phyloP scores from a whole-genome alignment of 371 early-diverging fungal species.

The Mortierella sp. region DNA sequence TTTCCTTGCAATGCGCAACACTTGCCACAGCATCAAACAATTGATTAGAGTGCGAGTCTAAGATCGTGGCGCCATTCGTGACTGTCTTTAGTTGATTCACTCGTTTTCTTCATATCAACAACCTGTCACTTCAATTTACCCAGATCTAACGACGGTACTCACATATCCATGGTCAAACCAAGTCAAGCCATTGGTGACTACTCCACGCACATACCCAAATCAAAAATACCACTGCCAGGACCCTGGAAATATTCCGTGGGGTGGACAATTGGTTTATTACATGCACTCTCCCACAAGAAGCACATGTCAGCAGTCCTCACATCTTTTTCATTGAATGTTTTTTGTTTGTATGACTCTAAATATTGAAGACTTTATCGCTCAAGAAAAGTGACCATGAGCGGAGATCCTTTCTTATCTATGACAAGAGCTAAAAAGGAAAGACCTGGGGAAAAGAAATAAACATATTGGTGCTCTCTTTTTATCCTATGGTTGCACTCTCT shows the following conservation, averaged over 20 bases:
- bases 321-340: constrained; percentile 2
- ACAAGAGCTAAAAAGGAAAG: neutral
- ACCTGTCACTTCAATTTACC: neutral
- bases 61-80: constrained; percentile 16
- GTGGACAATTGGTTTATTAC: neutral
- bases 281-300: neutral
- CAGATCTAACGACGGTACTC: no score
- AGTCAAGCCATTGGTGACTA: no score
- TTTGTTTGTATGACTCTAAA: constrained; percentile 9
- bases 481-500: no score
- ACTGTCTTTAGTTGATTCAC: neutral
- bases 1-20: neutral
- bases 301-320: neutral
- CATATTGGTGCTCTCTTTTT: no score
- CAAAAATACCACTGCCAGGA: no score
- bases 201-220: no score
- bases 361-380: neutral
- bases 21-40: neutral
- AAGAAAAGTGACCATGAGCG: neutral
- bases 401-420: neutral
- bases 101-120: neutral
- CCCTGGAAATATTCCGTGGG: constrained; percentile 3
- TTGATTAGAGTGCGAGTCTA: no score
- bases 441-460: constrained; percentile 13
- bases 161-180: no score